A percentile compares a stretch with the other conserved stretches of the same genome.
Conservation (phyloP, 768 basidiomycete species). For the Trametes meyenii region DNA sequence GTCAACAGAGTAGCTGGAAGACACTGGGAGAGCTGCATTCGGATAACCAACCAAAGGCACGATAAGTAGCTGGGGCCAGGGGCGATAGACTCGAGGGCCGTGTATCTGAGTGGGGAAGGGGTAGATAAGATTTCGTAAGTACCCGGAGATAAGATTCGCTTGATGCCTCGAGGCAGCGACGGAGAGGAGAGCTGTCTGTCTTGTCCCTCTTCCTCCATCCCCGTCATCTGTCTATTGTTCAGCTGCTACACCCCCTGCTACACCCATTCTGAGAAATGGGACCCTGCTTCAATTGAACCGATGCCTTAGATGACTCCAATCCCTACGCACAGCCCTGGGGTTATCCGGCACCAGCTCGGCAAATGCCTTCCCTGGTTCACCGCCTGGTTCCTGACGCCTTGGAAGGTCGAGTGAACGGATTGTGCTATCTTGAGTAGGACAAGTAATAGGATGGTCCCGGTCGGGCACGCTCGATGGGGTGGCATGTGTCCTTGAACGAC, state of each 20-base stretch:
- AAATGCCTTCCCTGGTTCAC: not conserved
- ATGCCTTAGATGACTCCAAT: slow-evolving; percentile 8
- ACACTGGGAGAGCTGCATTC: slow-evolving; percentile 2
- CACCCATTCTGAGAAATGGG: slow-evolving; percentile 5
- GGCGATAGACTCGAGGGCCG: too few species aligned
- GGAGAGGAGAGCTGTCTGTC: slow-evolving; percentile 14
- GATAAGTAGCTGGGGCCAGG: slow-evolving; percentile 11
- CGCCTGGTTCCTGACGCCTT: not conserved
- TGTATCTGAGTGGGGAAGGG: not conserved
- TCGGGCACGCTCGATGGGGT: not conserved
- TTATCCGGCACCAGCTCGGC: not conserved
- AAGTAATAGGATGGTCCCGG: not conserved
- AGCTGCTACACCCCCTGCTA: slow-evolving; percentile 10
- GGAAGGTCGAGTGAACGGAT: not conserved
- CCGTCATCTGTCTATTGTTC: slow-evolving; percentile 7
- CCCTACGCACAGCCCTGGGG: not conserved
- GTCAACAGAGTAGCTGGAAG: not conserved
- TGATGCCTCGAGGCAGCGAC: slow-evolving; percentile 22
- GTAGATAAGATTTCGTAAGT: slow-evolving; percentile 3
- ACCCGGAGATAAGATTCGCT: not conserved
- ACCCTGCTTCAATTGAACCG: slow-evolving; percentile 11
- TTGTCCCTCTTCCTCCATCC: slow-evolving; percentile 9
- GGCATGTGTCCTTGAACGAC: not conserved
- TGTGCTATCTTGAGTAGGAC: not conserved
- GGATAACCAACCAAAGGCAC: not conserved